phyloP scores from a whole-genome alignment of 495 filamentous ascomycete species.

The Massariosphaeria phaeospora region DNA sequence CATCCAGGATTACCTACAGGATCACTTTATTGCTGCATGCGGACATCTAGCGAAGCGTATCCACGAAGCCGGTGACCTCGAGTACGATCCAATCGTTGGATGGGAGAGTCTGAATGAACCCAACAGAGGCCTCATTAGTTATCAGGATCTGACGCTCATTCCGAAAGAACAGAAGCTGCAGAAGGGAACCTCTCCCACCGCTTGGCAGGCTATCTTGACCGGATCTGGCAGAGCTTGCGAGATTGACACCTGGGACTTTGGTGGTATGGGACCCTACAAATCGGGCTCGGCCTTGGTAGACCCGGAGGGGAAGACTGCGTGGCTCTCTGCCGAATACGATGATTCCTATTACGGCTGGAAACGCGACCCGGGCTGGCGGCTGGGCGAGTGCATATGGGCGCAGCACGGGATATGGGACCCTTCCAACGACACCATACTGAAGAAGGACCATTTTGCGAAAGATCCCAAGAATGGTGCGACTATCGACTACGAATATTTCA shows the following conservation, averaged over 20 bases:
- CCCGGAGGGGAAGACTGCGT: conserved; percentile 76
- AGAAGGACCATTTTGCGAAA: conserved; percentile 83
- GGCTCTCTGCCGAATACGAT: conserved; percentile 75
- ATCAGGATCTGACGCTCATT: conserved; percentile 73
- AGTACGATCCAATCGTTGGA: conserved; percentile 82
- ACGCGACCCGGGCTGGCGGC: conserved; percentile 78
- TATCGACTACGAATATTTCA: conserved; percentile 78
- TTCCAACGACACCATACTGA: conserved; percentile 65
- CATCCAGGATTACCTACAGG: conserved; percentile 93
- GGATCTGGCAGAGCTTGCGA: conserved; percentile 88
- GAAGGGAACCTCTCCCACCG: conserved; percentile 88
- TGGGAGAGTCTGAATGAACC: conserved; percentile 97
- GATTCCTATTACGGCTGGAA: conserved; percentile 87
- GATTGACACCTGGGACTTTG: conserved; percentile 87
- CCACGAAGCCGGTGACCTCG: conserved; percentile 83
- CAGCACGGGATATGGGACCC: conserved; percentile 96
- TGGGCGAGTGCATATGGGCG: conserved; percentile 93
- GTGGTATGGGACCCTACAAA: conserved; percentile 84
- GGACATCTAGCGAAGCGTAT: conserved; percentile 76
- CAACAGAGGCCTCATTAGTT: conserved; percentile 81
- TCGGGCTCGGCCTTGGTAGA: conserved; percentile 78
- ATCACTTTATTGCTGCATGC: conserved; percentile 75
- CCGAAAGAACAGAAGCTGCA: conserved; percentile 86
- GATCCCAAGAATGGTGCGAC: conserved; percentile 63
- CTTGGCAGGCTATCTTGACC: conserved; percentile 87